Percentiles rank a stretch among this genome's conserved stretches.
These are phyloP conservation scores for Clavispora asparagi DNA, from an alignment of 805 yeast genomes.

Conservation along the genomic window DNA sequence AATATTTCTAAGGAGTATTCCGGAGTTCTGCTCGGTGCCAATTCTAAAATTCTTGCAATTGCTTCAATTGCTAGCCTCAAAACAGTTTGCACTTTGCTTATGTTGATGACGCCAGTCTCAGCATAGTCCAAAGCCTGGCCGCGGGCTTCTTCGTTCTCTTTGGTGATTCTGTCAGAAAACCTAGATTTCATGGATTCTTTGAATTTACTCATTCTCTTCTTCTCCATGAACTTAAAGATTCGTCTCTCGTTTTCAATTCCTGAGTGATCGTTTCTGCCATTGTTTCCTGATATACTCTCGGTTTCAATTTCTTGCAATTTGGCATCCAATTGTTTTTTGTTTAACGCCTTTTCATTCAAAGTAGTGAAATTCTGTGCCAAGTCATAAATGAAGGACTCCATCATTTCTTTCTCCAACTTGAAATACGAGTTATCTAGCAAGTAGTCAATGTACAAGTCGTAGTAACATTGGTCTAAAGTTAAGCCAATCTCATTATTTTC, in stretches of 20 bases:
- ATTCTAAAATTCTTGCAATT: constrained; percentile 69
- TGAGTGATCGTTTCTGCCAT: constrained; percentile 1
- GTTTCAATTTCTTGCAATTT: constrained; percentile 33
- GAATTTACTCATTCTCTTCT: constrained; percentile 46
- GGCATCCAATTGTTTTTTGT: constrained; percentile 30
- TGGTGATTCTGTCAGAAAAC: constrained; percentile 17
- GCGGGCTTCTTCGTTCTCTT: constrained; percentile 25
- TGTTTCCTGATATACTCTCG: constrained; percentile 15
- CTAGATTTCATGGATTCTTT: constrained; percentile 52
- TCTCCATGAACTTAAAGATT: constrained; percentile 32
- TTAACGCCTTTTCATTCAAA: constrained; percentile 30
- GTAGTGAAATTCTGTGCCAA: constrained; percentile 42
- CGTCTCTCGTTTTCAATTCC: constrained; percentile 19
- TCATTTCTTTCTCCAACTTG: constrained; percentile 60
- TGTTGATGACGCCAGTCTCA: constrained; percentile 26
- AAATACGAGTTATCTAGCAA: constrained; percentile 65
- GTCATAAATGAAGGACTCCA: constrained; percentile 49
- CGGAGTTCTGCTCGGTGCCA: constrained; percentile 57
- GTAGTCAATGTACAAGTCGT: constrained; percentile 70
- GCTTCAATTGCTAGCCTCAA: constrained; percentile 70
- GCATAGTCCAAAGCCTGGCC: constrained; percentile 28
- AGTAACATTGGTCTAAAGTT: constrained; percentile 64
- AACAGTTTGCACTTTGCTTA: constrained; percentile 54
- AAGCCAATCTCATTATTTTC: constrained; percentile 39
- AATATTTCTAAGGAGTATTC: constrained; percentile 61